phyloP scores from a whole-genome alignment of 805 yeast species.

The Metschnikowia kofuensis region DNA sequence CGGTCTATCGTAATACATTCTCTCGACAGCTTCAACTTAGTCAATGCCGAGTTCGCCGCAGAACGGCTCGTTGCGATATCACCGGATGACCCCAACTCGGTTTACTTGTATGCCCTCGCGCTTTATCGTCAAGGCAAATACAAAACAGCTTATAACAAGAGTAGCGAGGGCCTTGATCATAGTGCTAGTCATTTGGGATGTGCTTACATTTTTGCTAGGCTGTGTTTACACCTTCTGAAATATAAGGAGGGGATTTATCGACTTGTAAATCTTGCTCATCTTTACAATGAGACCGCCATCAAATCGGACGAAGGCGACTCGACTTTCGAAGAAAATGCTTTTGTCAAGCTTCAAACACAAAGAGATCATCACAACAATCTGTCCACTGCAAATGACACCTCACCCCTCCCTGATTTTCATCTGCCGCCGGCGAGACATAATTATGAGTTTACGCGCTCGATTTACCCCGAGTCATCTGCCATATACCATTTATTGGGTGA shows the following conservation, averaged over 20 bases:
- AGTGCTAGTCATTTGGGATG: slow-evolving; percentile 65
- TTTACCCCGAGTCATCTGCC: slow-evolving; percentile 67
- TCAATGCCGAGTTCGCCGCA: slow-evolving; percentile 82
- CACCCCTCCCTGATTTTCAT: slow-evolving; percentile 5
- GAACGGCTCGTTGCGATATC: slow-evolving; percentile 73
- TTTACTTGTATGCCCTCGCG: slow-evolving; percentile 68
- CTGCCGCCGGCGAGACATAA: slow-evolving; percentile 22
- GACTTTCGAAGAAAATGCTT: slow-evolving; percentile 1
- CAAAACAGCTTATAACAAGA: slow-evolving; percentile 56
- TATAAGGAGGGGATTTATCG: slow-evolving; percentile 61
- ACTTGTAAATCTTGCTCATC: slow-evolving; percentile 26
- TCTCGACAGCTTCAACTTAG: slow-evolving; percentile 63
- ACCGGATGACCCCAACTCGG: slow-evolving; percentile 53
- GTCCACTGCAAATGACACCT: neutral
- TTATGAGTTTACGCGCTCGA: slow-evolving; percentile 39
- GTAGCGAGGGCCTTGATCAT: slow-evolving; percentile 32
- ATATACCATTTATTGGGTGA: slow-evolving; percentile 68
- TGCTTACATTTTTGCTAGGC: slow-evolving; percentile 67
- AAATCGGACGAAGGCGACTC: slow-evolving; percentile 1
- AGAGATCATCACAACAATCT: neutral
- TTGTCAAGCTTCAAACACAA: slow-evolving; percentile 1
- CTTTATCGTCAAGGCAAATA: slow-evolving; percentile 55
- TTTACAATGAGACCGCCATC: slow-evolving; percentile 26
- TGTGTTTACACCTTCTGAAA: slow-evolving; percentile 54
- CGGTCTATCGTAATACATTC: slow-evolving; percentile 64